These are phyloP conservation scores for Fusarium subglutinans DNA, from an alignment of 2,329 filamentous ascomycete species.

Conservation along the genomic window DNA sequence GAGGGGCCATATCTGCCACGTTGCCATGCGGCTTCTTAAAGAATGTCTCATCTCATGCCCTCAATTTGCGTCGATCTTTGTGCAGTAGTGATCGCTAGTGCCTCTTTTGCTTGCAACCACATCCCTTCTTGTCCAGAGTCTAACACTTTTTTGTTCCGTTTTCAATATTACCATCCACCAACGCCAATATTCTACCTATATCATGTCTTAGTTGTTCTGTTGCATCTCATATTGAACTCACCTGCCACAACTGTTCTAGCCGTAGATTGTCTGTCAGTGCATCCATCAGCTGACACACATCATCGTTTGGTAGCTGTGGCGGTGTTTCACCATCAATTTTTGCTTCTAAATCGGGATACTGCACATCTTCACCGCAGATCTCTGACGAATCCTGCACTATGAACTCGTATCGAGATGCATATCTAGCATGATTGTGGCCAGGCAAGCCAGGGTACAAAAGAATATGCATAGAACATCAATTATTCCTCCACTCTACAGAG, in stretches of 20 bases:
- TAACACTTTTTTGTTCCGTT: not conserved
- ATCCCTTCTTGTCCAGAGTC: not conserved
- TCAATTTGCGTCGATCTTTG: constrained; percentile 21
- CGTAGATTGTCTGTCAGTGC: not conserved
- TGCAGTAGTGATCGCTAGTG: constrained; percentile 23
- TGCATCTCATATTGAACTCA: not conserved
- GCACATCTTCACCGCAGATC: constrained; percentile 8
- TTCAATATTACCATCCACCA: not conserved
- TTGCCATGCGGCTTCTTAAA: constrained; percentile 20
- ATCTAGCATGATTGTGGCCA: not conserved
- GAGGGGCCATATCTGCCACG: constrained; percentile 21
- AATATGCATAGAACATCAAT: not conserved
- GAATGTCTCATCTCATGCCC: constrained; percentile 30
- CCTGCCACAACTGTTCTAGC: not conserved
- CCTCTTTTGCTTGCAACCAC: not conserved
- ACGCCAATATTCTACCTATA: not conserved
- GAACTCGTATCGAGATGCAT: constrained; percentile 1
- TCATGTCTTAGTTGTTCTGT: not conserved
- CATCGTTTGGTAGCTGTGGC: constrained; percentile 24
- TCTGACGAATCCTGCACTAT: constrained; percentile 9
- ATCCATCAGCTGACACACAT: constrained; percentile 25
- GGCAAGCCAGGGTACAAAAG: too few species aligned
- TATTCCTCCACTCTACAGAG: not conserved
- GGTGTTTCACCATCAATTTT: constrained; percentile 23
- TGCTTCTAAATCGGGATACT: constrained; percentile 38